Percentiles rank a stretch among this genome's conserved stretches.
phyloP scores from a whole-genome alignment of 441 rosid genomes.

The Populus hybrid region DNA sequence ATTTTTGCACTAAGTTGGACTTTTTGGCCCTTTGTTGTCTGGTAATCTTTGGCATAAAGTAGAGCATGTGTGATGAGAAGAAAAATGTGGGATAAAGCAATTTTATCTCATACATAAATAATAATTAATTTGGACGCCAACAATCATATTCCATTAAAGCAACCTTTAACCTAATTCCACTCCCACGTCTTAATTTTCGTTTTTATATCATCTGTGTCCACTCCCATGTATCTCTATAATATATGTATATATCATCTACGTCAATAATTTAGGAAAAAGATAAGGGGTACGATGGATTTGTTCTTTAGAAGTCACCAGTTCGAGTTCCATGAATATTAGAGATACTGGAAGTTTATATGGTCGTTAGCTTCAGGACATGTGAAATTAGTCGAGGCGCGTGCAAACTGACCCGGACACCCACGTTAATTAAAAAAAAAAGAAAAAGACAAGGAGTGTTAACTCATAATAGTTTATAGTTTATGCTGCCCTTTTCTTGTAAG shows the following conservation, averaged over 20 bases:
- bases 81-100: constrained; percentile 7
- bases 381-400: too few species aligned
- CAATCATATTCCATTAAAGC: constrained; percentile 15
- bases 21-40: constrained; percentile 12
- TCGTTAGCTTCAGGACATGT: rapidly evolving
- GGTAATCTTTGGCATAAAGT: constrained; percentile 14
- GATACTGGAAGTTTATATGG: rapidly evolving
- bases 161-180: constrained; percentile 27
- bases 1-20: constrained; percentile 17
- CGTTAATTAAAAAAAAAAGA: not conserved
- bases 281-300: rapidly evolving
- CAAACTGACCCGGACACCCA: too few species aligned
- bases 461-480: too few species aligned
- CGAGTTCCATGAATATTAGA: rapidly evolving
- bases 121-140: constrained; percentile 18
- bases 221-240: too few species aligned
- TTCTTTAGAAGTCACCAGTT: too few species aligned
- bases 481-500: too few species aligned
- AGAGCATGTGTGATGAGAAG: constrained; percentile 18
- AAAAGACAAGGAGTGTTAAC: not conserved
- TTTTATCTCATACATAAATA: not conserved
- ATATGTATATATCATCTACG: not conserved
- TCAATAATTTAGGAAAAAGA: not conserved
- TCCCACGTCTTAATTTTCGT: not conserved
- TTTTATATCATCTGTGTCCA: not conserved